Conservation (phyloP, 2,329 filamentous ascomycete species). For the Endothia cerciana region DNA sequence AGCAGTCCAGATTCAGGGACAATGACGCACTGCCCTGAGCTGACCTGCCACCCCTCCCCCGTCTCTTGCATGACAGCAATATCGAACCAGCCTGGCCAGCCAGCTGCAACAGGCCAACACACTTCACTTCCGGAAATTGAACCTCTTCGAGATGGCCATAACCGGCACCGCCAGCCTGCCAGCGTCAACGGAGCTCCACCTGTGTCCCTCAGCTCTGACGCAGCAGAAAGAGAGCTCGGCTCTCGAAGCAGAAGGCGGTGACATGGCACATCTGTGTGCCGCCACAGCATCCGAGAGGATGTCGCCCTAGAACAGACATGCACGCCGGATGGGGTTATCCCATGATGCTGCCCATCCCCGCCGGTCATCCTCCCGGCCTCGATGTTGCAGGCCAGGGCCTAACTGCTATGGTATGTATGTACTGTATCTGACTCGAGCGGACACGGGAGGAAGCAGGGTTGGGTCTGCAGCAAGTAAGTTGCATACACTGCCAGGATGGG, state of each 20-base stretch:
- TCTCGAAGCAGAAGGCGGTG: constrained; percentile 14
- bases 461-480: not conserved
- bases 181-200: not conserved
- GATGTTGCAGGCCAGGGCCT: not conserved
- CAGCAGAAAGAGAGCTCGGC: not conserved
- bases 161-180: constrained; percentile 1
- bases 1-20: constrained; percentile 4
- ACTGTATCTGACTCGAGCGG: constrained; percentile 5
- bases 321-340: not conserved
- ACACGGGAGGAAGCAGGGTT: not conserved
- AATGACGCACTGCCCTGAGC: constrained; percentile 8
- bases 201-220: not conserved
- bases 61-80: constrained; percentile 1
- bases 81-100: not conserved
- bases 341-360: no score
- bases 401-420: no score
- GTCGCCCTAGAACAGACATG: not conserved
- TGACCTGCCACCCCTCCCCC: not conserved
- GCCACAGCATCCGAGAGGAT: no score
- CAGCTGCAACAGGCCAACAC: not conserved
- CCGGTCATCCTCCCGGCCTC: not conserved
- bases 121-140: constrained; percentile 7
- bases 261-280: not conserved
- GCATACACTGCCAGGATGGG: not conserved
- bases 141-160: not conserved